Percentiles rank a stretch among this genome's conserved stretches.
These are phyloP conservation scores for Macaranga tanarius DNA, from an alignment of 441 rosid genomes.

Conservation along the genomic window DNA sequence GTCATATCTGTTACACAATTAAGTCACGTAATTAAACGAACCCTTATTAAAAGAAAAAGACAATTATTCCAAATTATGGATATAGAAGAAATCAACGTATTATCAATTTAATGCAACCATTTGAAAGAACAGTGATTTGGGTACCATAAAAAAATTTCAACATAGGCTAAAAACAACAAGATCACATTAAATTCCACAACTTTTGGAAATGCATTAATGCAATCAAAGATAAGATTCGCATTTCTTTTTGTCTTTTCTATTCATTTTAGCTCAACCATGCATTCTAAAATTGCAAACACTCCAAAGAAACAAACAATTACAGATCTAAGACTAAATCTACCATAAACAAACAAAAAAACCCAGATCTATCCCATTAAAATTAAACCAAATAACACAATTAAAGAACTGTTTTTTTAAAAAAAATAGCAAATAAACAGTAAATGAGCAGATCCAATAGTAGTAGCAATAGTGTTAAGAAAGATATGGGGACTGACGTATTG, in stretches of 20 bases:
- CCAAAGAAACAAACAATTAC: background rate
- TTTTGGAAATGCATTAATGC: background rate
- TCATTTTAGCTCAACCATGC: background rate
- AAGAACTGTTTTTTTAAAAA: background rate
- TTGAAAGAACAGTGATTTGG: background rate
- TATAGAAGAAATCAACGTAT: too few species aligned
- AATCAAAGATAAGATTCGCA: background rate
- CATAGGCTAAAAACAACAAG: background rate
- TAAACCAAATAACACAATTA: background rate
- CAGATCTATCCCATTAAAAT: background rate
- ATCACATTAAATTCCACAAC: background rate
- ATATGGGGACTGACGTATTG: constrained; percentile 44
- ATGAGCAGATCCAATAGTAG: too few species aligned
- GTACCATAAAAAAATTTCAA: too few species aligned
- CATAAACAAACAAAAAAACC: background rate
- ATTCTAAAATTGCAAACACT: background rate
- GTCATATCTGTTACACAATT: constrained; percentile 50
- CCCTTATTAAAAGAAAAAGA: background rate
- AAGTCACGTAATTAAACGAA: background rate
- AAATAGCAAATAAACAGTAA: too few species aligned
- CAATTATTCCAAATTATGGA: too few species aligned
- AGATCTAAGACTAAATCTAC: background rate
- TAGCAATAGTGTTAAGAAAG: too few species aligned
- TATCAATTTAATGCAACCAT: background rate
- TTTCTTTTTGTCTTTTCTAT: background rate